Conservation (phyloP, 495 filamentous ascomycete species). For the Tetracladium marchalianum region DNA sequence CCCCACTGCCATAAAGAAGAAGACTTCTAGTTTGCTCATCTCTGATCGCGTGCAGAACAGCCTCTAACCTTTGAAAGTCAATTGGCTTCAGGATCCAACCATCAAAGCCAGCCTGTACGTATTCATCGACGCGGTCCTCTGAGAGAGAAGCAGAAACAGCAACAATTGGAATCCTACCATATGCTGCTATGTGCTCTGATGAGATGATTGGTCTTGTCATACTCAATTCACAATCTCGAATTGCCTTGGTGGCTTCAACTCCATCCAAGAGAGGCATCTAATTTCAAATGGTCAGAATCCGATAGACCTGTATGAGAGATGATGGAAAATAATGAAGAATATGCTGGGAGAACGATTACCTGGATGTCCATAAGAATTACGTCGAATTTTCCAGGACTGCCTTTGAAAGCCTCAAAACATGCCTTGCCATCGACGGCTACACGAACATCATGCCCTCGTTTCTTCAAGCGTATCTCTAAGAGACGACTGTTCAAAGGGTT, state of each 20-base stretch:
- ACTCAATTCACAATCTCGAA: constrained; percentile 59
- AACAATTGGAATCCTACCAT: constrained; percentile 65
- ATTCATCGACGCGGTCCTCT: constrained; percentile 54
- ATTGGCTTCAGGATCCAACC: constrained; percentile 78
- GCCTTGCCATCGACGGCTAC: constrained; percentile 77
- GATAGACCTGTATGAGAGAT: background rate
- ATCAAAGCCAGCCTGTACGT: constrained; percentile 73
- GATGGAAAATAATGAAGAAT: background rate
- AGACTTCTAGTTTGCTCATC: constrained; percentile 31
- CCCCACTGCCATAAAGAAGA: constrained; percentile 44
- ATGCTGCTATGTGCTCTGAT: constrained; percentile 32
- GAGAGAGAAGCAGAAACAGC: constrained; percentile 80
- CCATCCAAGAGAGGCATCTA: constrained; percentile 87
- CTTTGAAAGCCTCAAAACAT: constrained; percentile 57
- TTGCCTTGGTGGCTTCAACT: constrained; percentile 64
- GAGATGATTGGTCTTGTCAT: constrained; percentile 22
- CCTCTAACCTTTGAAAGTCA: constrained; percentile 54
- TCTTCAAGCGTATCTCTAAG: constrained; percentile 68
- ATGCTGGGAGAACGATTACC: constrained; percentile 35
- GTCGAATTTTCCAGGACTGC: constrained; percentile 52
- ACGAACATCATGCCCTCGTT: constrained; percentile 59
- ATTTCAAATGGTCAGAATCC: constrained; percentile 25
- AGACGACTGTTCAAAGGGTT: constrained; percentile 87
- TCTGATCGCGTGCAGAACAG: constrained; percentile 46
- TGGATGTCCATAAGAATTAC: constrained; percentile 93